A percentile compares a stretch with the other conserved stretches of the same genome.
phyloP scores from a whole-genome alignment of 202 grass and related monocot species.

The Setaria italica region DNA sequence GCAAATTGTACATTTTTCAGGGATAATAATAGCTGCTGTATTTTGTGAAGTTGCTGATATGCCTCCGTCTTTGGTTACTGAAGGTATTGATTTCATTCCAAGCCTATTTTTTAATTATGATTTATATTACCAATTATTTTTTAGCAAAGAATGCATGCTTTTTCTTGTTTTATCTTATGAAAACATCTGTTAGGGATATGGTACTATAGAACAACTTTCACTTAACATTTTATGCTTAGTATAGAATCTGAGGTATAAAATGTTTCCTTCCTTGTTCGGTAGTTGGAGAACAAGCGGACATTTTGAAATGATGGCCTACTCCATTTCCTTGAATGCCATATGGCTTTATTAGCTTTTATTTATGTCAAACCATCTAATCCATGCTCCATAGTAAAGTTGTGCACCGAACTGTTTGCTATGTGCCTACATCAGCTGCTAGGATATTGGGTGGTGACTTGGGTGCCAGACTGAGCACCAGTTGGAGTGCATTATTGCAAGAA shows the following conservation, averaged over 20 bases:
- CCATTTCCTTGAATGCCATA: constrained; percentile 2
- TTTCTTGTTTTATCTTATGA: not conserved
- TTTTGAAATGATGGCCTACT: constrained; percentile 26
- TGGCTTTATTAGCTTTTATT: constrained; percentile 17
- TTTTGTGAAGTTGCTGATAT: constrained; percentile 61
- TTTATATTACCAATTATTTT: not conserved
- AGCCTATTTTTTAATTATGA: not conserved
- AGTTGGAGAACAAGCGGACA: constrained; percentile 19
- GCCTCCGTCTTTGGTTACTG: constrained; percentile 17
- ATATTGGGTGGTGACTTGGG: constrained; percentile 21
- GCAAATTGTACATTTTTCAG: constrained; percentile 51
- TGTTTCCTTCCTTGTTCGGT: constrained; percentile 18
- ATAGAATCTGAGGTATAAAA: not conserved
- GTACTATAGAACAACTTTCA: constrained; percentile 10
- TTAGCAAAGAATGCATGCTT: not conserved
- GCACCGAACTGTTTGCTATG: not conserved
- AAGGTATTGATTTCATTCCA: constrained; percentile 57
- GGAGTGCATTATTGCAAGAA: constrained; percentile 10
- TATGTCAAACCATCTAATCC: constrained; percentile 32
- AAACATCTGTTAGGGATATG: constrained; percentile 5
- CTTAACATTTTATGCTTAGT: not conserved
- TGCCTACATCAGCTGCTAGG: constrained; percentile 27
- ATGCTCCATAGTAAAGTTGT: constrained; percentile 9
- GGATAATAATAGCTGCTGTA: constrained; percentile 65
- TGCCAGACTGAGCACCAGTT: constrained; percentile 7